Percentiles rank a stretch among this genome's conserved stretches.
phyloP scores from a whole-genome alignment of 164 flowering plant genomes.

The Stephania cephalantha region DNA sequence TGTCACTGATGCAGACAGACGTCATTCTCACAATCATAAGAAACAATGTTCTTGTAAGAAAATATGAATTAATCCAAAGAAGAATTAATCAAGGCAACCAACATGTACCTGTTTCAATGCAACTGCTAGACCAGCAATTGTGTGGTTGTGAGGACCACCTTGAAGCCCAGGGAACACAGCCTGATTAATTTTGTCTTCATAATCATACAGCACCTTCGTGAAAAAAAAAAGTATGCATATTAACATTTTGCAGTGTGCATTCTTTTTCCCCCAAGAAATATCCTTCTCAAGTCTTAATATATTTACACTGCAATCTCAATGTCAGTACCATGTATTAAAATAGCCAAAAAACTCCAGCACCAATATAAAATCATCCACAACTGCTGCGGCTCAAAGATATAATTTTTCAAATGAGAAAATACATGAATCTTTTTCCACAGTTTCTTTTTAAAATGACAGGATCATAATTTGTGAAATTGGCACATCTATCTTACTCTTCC shows the following conservation, averaged over 20 bases:
- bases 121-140: conserved; percentile 94
- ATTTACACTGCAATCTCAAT: neutral
- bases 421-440: too few relatives aligned
- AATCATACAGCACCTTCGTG: conserved; percentile 84
- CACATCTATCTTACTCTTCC: neutral
- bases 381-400: too few relatives aligned
- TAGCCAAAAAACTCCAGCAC: neutral
- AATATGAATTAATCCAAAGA: neutral
- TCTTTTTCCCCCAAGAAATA: neutral
- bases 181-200: conserved; percentile 91
- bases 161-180: conserved; percentile 99
- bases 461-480: neutral
- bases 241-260: neutral
- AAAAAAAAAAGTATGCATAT: conserved; percentile 5
- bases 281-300: neutral
- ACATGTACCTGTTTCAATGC: conserved; percentile 86
- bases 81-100: neutral
- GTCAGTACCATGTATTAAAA: neutral
- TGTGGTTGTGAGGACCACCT: conserved; percentile 99
- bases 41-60: conserved; percentile 1
- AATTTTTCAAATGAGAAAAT: too few relatives aligned
- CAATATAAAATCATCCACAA: neutral
- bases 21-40: neutral
- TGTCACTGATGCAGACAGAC: neutral
- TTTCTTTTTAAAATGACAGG: too few relatives aligned